Conservation (phyloP, 1,284 basidiomycete genomes). For the Apiotrichum siamense region DNA sequence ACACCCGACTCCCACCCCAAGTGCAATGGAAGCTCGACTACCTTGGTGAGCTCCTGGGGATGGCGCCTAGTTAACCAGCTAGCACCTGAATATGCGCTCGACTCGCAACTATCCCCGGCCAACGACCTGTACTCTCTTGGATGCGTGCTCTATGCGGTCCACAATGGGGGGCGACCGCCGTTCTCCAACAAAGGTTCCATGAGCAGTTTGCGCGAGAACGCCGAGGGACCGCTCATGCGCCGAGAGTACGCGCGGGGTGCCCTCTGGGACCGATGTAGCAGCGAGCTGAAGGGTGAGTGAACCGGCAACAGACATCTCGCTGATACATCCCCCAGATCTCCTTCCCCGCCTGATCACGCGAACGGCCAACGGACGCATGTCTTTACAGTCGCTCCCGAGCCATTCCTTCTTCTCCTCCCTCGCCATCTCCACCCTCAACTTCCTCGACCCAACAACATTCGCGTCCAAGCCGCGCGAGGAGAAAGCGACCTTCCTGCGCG, state of each 20-base stretch:
- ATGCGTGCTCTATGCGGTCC: slow-evolving; percentile 81
- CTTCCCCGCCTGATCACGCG: slow-evolving; percentile 73
- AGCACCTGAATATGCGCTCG: slow-evolving; percentile 93
- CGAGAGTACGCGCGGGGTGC: slow-evolving; percentile 37
- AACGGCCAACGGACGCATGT: slow-evolving; percentile 64
- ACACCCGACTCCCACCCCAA: slow-evolving; percentile 70
- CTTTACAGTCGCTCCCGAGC: slow-evolving; percentile 69
- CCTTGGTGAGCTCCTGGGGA: slow-evolving; percentile 56
- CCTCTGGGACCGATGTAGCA: slow-evolving; percentile 39
- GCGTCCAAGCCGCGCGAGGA: slow-evolving; percentile 90
- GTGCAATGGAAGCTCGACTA: slow-evolving; percentile 93
- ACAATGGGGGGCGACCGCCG: slow-evolving; percentile 79
- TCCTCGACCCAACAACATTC: slow-evolving; percentile 91
- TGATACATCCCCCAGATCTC: slow-evolving; percentile 54
- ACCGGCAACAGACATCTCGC: no score
- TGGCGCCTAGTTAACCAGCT: slow-evolving; percentile 19
- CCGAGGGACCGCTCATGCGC: slow-evolving; percentile 52
- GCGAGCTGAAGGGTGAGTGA: slow-evolving; percentile 39
- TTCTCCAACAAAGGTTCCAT: slow-evolving; percentile 84
- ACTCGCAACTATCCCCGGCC: slow-evolving; percentile 74
- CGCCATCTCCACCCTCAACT: slow-evolving; percentile 94
- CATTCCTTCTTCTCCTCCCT: slow-evolving; percentile 91
- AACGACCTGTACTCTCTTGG: slow-evolving; percentile 96
- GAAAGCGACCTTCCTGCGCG: slow-evolving; percentile 93
- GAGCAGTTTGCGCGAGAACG: slow-evolving; percentile 69